Evolutionary conservation across 2,329 filamentous ascomycete species (phyloP), one percentile per base, ranked within the genome.

Genomic region (Chrysosporium keratinophilum): DNA sequence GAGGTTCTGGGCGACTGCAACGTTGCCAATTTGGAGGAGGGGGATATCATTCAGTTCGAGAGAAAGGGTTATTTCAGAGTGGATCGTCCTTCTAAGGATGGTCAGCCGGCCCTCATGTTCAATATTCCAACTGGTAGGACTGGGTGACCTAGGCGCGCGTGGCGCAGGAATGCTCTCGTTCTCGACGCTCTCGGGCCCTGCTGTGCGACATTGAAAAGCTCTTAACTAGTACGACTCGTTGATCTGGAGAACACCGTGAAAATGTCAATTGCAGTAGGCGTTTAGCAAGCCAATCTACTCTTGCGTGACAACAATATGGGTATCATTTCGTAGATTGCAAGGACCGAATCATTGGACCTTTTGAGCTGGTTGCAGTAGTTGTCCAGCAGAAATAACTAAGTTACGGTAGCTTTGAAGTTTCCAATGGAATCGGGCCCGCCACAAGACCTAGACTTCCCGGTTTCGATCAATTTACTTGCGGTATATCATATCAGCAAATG

Each of bases 21-120:
- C 62, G 84, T 95, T 0, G 78, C 79, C 0, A 76, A 81, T 58
- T 76, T 96, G 44, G 89, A 88, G 77, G 83, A 82, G 67, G 87
- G 88, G 64, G 89, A 95, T 62, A 91, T 97, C 58, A 88, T 97
- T 62, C 93, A 97, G 75, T 85, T 97, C 44, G 91, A 97, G 76
- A 80, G 91, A 57, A 88, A 91, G 71, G 91, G 90, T 1, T 97
- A 88, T 73, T 97, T 87, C 76, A 79, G 91, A 50, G 83, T 95
- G 23, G 91, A 97, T 71, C 75, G 73, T 59, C 71, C 80, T 11
- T 79, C 78, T 56, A 69, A 71, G 58, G 76, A 80, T 64, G 81
- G 79, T 1, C 73, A 81, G 67, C 72, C 78, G 28, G 79, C 79
- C 31, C 76, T 85, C 17, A 75, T 85, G 55, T 86, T 86, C 72